Conservation (phyloP, 139 green algal genomes). For the Spirogloea muscicola region DNA sequence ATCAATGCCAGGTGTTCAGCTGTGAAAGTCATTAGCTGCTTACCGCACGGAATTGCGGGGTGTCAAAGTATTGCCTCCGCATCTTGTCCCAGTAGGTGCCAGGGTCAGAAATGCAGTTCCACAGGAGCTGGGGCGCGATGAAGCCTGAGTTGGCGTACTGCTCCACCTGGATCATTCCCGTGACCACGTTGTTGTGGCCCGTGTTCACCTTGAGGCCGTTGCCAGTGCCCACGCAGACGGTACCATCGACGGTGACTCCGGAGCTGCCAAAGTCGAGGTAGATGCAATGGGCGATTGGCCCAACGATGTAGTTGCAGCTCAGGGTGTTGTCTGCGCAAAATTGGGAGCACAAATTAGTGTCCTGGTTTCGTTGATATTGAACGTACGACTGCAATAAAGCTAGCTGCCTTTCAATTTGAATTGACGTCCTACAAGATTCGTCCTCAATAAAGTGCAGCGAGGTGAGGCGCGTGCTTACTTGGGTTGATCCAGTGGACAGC, state of each 20-base stretch:
- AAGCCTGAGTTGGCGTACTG: background rate
- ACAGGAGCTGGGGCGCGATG: background rate
- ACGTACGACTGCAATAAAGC: too few relatives aligned
- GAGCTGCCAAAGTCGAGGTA: constrained; percentile 10
- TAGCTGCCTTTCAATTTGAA: too few relatives aligned
- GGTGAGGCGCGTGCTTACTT: too few relatives aligned
- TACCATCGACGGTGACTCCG: background rate
- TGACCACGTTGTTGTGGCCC: background rate
- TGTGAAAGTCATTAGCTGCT: too few relatives aligned
- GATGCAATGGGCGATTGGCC: background rate
- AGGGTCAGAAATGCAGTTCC: background rate
- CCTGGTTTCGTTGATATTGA: too few relatives aligned
- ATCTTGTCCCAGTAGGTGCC: constrained; percentile 1
- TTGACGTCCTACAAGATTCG: too few relatives aligned
- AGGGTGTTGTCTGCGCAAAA: background rate
- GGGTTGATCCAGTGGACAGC: constrained; percentile 4
- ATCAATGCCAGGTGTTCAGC: background rate
- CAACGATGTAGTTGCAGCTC: constrained; percentile 2
- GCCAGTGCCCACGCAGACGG: background rate
- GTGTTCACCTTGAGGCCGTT: constrained; percentile 12
- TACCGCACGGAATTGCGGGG: background rate
- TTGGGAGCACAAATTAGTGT: too few relatives aligned
- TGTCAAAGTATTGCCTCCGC: background rate
- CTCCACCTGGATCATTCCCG: background rate
- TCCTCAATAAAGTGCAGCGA: too few relatives aligned